A percentile compares a stretch with the other conserved stretches of the same genome.
Conservation (phyloP, 805 yeast genomes). For the Metschnikowia continentalis region DNA sequence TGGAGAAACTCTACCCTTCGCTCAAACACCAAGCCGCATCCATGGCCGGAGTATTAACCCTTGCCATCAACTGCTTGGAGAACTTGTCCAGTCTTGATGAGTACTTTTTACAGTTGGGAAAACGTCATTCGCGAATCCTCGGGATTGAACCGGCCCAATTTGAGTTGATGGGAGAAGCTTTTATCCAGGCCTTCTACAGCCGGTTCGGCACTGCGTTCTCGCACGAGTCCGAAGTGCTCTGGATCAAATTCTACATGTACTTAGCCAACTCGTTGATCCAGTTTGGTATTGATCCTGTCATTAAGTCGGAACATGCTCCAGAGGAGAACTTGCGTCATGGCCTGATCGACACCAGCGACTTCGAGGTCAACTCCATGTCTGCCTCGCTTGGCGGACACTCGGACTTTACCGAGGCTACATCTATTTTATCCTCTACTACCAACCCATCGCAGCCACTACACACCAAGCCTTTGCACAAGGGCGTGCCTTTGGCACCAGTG, state of each 20-base stretch:
- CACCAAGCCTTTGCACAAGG: not conserved
- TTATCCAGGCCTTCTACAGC: constrained; percentile 64
- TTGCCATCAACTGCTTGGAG: constrained; percentile 63
- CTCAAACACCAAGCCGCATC: constrained; percentile 75
- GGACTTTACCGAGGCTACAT: constrained; percentile 9
- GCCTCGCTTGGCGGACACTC: constrained; percentile 10
- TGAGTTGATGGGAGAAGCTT: constrained; percentile 69
- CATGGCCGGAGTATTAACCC: constrained; percentile 72
- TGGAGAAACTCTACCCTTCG: constrained; percentile 67
- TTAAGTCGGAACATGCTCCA: constrained; percentile 14
- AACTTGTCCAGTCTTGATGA: constrained; percentile 54
- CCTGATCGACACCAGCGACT: constrained; percentile 10
- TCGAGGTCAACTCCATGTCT: constrained; percentile 8
- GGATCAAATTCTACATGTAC: constrained; percentile 68
- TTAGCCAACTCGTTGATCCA: constrained; percentile 64
- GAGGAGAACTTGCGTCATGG: constrained; percentile 2
- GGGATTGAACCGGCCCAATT: constrained; percentile 68
- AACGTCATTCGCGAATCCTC: constrained; percentile 68
- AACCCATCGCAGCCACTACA: not conserved
- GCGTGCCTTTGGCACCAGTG: not conserved
- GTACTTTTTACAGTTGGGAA: constrained; percentile 60
- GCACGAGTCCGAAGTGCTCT: constrained; percentile 58
- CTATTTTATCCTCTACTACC: not conserved
- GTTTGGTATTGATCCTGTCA: constrained; percentile 51
- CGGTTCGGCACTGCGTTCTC: constrained; percentile 54